These are phyloP conservation scores for Fusarium torreyae DNA, from an alignment of 2,329 filamentous ascomycete genomes.

Conservation along the genomic window DNA sequence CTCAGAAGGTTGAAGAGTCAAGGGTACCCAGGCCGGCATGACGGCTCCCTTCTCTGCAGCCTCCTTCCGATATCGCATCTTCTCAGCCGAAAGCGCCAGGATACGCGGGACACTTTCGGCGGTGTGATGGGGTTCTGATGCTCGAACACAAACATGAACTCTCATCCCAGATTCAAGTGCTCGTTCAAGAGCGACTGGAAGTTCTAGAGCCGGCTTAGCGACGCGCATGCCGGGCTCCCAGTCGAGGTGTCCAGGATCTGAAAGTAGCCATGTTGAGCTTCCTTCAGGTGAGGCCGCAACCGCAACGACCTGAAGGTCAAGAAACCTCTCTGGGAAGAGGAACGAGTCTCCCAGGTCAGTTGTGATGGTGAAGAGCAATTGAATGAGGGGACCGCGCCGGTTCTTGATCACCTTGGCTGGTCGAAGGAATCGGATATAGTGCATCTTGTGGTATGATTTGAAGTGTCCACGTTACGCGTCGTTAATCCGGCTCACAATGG, in stretches of 20 bases:
- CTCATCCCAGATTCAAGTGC: conserved; percentile 46
- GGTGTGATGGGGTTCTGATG: conserved; percentile 44
- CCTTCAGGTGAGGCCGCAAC: conserved; percentile 44
- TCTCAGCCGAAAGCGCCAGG: conserved; percentile 42
- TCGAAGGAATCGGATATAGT: conserved; percentile 70
- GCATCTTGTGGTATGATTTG: conserved; percentile 58
- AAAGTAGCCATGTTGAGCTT: conserved; percentile 45
- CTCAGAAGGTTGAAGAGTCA: conserved; percentile 49
- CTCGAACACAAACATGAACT: conserved; percentile 51
- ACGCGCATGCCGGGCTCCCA: conserved; percentile 59
- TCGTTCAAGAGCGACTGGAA: conserved; percentile 49
- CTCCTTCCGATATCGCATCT: conserved; percentile 37
- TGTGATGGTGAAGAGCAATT: conserved; percentile 68
- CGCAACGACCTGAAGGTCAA: conserved; percentile 60
- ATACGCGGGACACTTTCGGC: conserved; percentile 51
- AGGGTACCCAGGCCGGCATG: conserved; percentile 60
- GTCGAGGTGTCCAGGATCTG: conserved; percentile 49
- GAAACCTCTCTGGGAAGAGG: conserved; percentile 60
- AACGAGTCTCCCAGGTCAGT: conserved; percentile 72
- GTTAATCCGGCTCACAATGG: neutral
- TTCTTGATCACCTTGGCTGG: conserved; percentile 58
- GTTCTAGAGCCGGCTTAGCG: conserved; percentile 54
- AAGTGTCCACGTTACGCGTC: neutral
- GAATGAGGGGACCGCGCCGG: conserved; percentile 52
- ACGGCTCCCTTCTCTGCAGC: conserved; percentile 56